These are phyloP conservation scores for Ophiorrhiza pumila DNA, from an alignment of 257 asterid species.

Conservation along the genomic window DNA sequence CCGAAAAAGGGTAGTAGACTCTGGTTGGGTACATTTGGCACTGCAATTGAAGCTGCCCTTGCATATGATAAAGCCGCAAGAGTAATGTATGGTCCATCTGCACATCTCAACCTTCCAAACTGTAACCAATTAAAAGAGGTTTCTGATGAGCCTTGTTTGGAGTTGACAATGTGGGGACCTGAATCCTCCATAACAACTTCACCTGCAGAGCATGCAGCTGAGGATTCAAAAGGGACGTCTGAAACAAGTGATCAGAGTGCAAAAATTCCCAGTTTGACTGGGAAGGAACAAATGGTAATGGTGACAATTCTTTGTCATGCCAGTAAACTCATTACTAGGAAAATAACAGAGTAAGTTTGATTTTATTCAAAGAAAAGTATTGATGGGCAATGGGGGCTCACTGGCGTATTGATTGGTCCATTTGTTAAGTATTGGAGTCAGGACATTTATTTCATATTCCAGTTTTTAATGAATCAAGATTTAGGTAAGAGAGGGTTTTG, in stretches of 20 bases:
- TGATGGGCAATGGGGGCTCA: neutral
- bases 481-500: neutral
- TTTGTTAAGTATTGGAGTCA: too few species aligned
- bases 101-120: slow-evolving; percentile 20
- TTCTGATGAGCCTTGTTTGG: slow-evolving; percentile 11
- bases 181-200: slow-evolving; percentile 3
- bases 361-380: neutral
- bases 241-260: slow-evolving; percentile 13
- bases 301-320: neutral
- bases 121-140: neutral
- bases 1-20: slow-evolving; percentile 19
- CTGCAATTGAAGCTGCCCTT: slow-evolving; percentile 20
- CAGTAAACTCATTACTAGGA: neutral
- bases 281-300: slow-evolving; percentile 7
- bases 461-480: neutral
- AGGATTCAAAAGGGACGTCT: slow-evolving; percentile 1
- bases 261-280: neutral
- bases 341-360: neutral
- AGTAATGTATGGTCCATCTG: slow-evolving; percentile 18
- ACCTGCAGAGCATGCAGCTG: neutral
- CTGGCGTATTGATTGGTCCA: neutral
- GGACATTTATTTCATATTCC: neutral
- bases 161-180: slow-evolving; percentile 8
- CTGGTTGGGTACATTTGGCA: slow-evolving; percentile 20
- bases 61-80: slow-evolving; percentile 19